phyloP scores from a whole-genome alignment of 2,329 filamentous ascomycete species.

The Curvularia spicifera region DNA sequence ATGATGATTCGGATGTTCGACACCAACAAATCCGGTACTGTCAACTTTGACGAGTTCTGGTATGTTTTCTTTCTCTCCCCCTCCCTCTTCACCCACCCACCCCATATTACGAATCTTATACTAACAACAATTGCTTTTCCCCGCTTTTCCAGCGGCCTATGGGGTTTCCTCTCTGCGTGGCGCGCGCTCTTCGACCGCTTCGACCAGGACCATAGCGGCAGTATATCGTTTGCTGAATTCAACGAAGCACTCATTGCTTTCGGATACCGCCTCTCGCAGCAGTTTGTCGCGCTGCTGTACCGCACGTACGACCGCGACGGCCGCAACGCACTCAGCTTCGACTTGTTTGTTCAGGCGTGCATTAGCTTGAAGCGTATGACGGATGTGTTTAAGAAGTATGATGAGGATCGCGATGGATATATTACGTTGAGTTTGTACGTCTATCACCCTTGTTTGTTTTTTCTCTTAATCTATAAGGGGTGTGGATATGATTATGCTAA shows the following conservation, averaged over 20 bases:
- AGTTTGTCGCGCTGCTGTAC: constrained; percentile 86
- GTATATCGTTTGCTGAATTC: constrained; percentile 86
- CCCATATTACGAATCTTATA: neutral
- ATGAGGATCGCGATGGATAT: constrained; percentile 94
- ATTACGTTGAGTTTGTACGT: constrained; percentile 64
- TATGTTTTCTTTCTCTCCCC: constrained; percentile 30
- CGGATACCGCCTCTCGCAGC: constrained; percentile 84
- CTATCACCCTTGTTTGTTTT: neutral
- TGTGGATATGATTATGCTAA: neutral
- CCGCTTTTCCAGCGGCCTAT: constrained; percentile 67
- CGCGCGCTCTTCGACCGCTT: constrained; percentile 93
- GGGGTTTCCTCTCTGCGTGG: constrained; percentile 96
- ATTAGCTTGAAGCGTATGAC: constrained; percentile 98
- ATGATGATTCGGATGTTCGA: constrained; percentile 99
- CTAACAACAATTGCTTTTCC: constrained; percentile 1
- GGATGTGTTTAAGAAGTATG: constrained; percentile 98
- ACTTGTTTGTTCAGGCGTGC: constrained; percentile 96
- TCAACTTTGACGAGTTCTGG: constrained; percentile 96
- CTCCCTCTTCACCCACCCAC: neutral
- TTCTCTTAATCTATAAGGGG: too few species aligned
- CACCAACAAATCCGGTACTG: constrained; percentile 83
- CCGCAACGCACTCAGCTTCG: constrained; percentile 68
- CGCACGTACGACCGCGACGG: constrained; percentile 74
- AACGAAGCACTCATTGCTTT: constrained; percentile 88
- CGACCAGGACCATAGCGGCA: constrained; percentile 84